A percentile compares a stretch with the other conserved stretches of the same genome.
Evolutionary conservation across 2,329 filamentous ascomycete genomes (phyloP).

Genomic region (Biscogniauxia sp.): DNA sequence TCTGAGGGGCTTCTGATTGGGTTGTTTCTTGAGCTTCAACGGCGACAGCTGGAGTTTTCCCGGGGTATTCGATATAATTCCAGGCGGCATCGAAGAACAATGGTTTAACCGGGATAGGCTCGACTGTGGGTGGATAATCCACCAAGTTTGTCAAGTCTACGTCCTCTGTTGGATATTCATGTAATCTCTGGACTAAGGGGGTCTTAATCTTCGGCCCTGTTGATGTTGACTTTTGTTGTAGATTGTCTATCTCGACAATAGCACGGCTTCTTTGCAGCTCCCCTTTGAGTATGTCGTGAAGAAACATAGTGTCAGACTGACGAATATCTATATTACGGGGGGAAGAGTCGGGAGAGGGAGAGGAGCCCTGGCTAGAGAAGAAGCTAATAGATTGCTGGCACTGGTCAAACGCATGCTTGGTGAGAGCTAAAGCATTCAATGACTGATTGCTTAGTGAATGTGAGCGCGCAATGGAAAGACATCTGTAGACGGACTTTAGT

Average conservation of each 20-base stretch:
- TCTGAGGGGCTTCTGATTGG: constrained; percentile 46
- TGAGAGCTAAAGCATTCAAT: constrained; percentile 81
- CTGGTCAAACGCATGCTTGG: constrained; percentile 68
- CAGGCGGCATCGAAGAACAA: constrained; percentile 95
- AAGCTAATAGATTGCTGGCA: constrained; percentile 49
- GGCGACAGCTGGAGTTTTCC: constrained; percentile 43
- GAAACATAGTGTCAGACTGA: constrained; percentile 52
- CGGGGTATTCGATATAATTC: constrained; percentile 95
- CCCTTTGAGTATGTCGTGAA: constrained; percentile 62
- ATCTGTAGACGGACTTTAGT: constrained; percentile 47
- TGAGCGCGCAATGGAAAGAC: constrained; percentile 80
- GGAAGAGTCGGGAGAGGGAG: constrained; percentile 33
- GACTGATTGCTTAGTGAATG: constrained; percentile 71
- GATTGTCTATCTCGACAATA: constrained; percentile 75
- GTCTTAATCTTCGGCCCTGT: constrained; percentile 43
- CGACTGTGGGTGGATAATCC: constrained; percentile 79
- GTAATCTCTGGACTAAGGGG: constrained; percentile 72
- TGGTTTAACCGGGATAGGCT: constrained; percentile 86
- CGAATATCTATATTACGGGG: constrained; percentile 70
- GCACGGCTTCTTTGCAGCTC: constrained; percentile 81
- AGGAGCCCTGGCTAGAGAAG: constrained; percentile 39
- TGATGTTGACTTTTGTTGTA: constrained; percentile 47
- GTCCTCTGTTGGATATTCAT: constrained; percentile 68
- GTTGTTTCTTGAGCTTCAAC: constrained; percentile 34
- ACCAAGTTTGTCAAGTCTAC: constrained; percentile 80